Base-by-base conservation (phyloP, 139 green algal genomes). In the Deuterostichococcus epilithicus region DNA sequence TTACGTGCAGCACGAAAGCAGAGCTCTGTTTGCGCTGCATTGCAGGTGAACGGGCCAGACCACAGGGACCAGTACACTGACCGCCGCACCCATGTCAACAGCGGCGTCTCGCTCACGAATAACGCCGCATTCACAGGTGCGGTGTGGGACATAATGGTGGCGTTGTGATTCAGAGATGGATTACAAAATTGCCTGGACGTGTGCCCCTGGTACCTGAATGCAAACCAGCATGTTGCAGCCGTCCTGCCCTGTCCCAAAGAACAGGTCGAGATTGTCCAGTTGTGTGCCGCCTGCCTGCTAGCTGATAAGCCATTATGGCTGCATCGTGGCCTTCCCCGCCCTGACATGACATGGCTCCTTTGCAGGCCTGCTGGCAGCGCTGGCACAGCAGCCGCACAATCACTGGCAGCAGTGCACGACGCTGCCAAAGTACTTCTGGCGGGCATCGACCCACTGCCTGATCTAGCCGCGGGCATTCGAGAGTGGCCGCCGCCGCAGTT, bases 71-170 rank as follows among this genome's bases (percentile, higher is more conserved):
- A 66, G 36, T 87, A 80, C 72, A 37, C 72, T 30, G 83, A 88
- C 68, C 36, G 68, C 44, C 76, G 79, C 32, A 73, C 30, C 33
- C 36, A 70, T 8, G 58, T 74, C 71, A 59, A 69, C 74, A 74
- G 33, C 37, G 42, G 73, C 26, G 76, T 89, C 23, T 74, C 76
- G 33, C 72, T 87, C 34, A 82, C 86, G 35, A 81, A 86, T 63
- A 89, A 89, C 67, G 82, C 85, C 30, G 82, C 79, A 1, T 84
- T 82, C 68, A 76, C 76, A n/a, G 13, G 69, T 59, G 37, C 30
- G 37, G 20, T 37, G 26, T 18, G 6, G 18, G 18, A 32, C 69
- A 18, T 5, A 13, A 60, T 74, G 36, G 20, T 4, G 32, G 18
- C 3, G 67, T n/a, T n/a, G n/a, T n/a, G n/a, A n/a, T n/a, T n/a